Conservation (phyloP, 805 yeast genomes). For the Huiozyma naganishii region DNA sequence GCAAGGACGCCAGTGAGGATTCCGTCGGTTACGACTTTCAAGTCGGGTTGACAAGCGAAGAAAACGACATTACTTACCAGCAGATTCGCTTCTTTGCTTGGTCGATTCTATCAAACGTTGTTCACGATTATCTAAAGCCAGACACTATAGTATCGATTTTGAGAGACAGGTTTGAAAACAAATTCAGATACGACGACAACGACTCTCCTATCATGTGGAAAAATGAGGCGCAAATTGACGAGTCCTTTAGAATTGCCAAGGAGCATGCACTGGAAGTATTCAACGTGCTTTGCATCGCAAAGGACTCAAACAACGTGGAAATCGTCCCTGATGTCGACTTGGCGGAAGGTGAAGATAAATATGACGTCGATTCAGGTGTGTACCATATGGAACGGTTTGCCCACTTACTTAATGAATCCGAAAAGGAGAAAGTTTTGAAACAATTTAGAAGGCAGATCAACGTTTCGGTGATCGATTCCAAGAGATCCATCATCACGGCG, state of each 20-base stretch:
- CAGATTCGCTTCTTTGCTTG: slow-evolving; percentile 49
- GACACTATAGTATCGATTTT: slow-evolving; percentile 56
- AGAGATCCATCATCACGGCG: slow-evolving; percentile 70
- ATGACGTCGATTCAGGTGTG: slow-evolving; percentile 32
- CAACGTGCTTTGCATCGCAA: slow-evolving; percentile 50
- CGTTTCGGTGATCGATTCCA: slow-evolving; percentile 74
- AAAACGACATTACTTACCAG: slow-evolving; percentile 32
- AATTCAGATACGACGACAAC: slow-evolving; percentile 70
- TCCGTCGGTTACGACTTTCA: slow-evolving; percentile 43
- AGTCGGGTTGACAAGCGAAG: slow-evolving; percentile 42
- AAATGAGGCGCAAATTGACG: slow-evolving; percentile 61
- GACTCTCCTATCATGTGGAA: slow-evolving; percentile 80
- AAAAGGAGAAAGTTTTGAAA: slow-evolving; percentile 43
- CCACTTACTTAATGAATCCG: slow-evolving; percentile 44
- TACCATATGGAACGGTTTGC: slow-evolving; percentile 39
- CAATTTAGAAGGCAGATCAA: slow-evolving; percentile 69
- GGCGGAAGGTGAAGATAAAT: slow-evolving; percentile 10
- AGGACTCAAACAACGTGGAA: slow-evolving; percentile 40
- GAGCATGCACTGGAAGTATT: slow-evolving; percentile 44
- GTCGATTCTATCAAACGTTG: slow-evolving; percentile 46
- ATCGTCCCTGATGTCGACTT: slow-evolving; percentile 49
- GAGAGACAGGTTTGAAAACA: slow-evolving; percentile 72
- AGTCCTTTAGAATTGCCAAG: slow-evolving; percentile 53
- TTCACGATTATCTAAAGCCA: slow-evolving; percentile 52
- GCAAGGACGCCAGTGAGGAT: slow-evolving; percentile 13